Conservation (phyloP, 2,329 filamentous ascomycete species). For the Verticillium isaacii region DNA sequence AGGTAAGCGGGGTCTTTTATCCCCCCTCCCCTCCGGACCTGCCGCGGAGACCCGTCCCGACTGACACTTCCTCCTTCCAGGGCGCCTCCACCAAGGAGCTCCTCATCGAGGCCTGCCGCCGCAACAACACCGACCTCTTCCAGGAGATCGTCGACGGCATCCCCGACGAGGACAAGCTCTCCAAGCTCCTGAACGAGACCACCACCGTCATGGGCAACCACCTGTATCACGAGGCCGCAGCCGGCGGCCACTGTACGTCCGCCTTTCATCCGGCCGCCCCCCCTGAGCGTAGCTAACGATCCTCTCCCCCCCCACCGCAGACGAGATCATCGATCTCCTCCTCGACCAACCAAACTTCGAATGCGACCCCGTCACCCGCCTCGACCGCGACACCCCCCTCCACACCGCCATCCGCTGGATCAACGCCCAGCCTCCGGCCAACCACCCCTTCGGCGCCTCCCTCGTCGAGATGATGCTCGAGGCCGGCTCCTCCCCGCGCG, state of each 20-base stretch:
- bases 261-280: neutral
- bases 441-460: conserved; percentile 59
- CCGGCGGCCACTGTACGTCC: conserved; percentile 76
- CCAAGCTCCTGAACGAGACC: conserved; percentile 78
- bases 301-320: conserved; percentile 29
- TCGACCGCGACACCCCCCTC: conserved; percentile 72
- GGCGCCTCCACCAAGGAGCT: conserved; percentile 82
- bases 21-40: neutral
- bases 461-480: conserved; percentile 79
- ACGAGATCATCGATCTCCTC: conserved; percentile 76
- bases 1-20: conserved; percentile 16
- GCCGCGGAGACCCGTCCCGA: neutral
- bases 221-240: conserved; percentile 83
- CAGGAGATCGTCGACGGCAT: conserved; percentile 63
- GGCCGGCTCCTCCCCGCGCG: conserved; percentile 58
- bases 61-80: conserved; percentile 35
- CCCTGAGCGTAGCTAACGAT: too few species aligned
- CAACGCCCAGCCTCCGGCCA: conserved; percentile 60
- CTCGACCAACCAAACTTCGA: conserved; percentile 82
- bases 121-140: conserved; percentile 87
- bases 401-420: conserved; percentile 75
- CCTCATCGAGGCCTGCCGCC: conserved; percentile 86
- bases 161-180: conserved; percentile 60
- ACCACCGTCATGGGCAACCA: conserved; percentile 84
- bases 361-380: conserved; percentile 70